A percentile compares a stretch with the other conserved stretches of the same genome.
Evolutionary conservation across 2,329 filamentous ascomycete genomes (phyloP).

Genomic region (Balansia obtecta): DNA sequence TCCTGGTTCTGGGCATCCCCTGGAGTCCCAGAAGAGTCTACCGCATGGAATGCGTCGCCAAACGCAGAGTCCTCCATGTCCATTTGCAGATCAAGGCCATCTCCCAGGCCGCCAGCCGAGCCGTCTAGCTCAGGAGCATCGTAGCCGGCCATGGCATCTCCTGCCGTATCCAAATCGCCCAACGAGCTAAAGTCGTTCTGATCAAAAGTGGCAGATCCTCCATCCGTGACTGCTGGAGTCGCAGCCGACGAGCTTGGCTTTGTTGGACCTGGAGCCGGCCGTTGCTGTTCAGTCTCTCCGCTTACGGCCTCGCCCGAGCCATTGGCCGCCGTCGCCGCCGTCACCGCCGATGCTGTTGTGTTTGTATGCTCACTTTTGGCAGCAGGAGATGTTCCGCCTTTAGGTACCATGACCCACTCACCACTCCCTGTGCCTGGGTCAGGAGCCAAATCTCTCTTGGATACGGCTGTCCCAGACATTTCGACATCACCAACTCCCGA

Average conservation of each 20-base stretch:
- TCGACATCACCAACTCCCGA: constrained; percentile 21
- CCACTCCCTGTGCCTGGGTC: constrained; percentile 41
- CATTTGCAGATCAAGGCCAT: constrained; percentile 47
- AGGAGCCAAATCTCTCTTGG: constrained; percentile 29
- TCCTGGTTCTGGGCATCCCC: constrained; percentile 21
- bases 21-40: constrained; percentile 29
- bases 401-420: constrained; percentile 67
- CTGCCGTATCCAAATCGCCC: constrained; percentile 56
- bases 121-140: constrained; percentile 41
- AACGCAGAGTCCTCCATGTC: constrained; percentile 73
- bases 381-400: constrained; percentile 38
- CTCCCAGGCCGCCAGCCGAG: constrained; percentile 33
- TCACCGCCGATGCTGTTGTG: background rate
- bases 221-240: constrained; percentile 31
- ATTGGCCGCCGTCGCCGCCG: background rate
- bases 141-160: constrained; percentile 57
- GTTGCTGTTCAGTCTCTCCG: constrained; percentile 8
- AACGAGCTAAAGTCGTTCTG: constrained; percentile 51
- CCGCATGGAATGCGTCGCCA: constrained; percentile 67
- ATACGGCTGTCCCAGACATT: constrained; percentile 39
- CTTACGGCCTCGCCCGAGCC: background rate
- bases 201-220: constrained; percentile 34
- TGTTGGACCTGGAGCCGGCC: constrained; percentile 13
- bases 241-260: constrained; percentile 29
- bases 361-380: constrained; percentile 10